A percentile compares a stretch with the other conserved stretches of the same genome.
phyloP scores from a whole-genome alignment of 805 yeast genomes.

The Sporopachydermia lactativora region DNA sequence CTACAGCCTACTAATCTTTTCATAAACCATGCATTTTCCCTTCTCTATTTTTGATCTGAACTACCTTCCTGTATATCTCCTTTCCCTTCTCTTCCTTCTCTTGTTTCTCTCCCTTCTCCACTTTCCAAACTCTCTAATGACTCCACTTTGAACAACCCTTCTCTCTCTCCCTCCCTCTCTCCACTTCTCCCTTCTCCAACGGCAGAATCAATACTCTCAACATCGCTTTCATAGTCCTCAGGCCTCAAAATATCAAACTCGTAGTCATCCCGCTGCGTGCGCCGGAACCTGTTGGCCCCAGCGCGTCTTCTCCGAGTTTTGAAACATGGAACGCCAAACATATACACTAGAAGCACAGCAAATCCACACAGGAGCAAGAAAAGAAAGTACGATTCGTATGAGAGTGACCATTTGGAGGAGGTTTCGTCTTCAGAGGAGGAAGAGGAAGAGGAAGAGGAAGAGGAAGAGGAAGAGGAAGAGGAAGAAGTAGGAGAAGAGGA shows the following conservation, averaged over 20 bases:
- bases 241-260: constrained; percentile 52
- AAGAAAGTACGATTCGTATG: constrained; percentile 28
- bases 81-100: no score
- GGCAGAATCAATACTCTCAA: constrained; percentile 6
- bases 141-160: background rate
- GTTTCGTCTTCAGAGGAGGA: constrained; percentile 5
- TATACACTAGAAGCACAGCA: constrained; percentile 17
- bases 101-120: background rate
- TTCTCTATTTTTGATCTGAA: no score
- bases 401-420: constrained; percentile 14
- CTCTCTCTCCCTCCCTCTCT: constrained; percentile 5
- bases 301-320: constrained; percentile 15
- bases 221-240: constrained; percentile 17
- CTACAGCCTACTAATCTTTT: no score
- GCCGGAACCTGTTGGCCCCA: constrained; percentile 9
- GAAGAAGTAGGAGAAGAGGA: constrained; percentile 4
- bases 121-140: background rate
- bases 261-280: constrained; percentile 39
- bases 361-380: constrained; percentile 35
- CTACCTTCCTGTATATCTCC: no score
- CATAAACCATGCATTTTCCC: no score
- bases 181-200: constrained; percentile 9
- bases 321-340: constrained; percentile 27
- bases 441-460: no score
- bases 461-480: constrained; percentile 6